Base-by-base conservation (phyloP, 2,329 filamentous ascomycete genomes). In the Fusarium veterinarium region DNA sequence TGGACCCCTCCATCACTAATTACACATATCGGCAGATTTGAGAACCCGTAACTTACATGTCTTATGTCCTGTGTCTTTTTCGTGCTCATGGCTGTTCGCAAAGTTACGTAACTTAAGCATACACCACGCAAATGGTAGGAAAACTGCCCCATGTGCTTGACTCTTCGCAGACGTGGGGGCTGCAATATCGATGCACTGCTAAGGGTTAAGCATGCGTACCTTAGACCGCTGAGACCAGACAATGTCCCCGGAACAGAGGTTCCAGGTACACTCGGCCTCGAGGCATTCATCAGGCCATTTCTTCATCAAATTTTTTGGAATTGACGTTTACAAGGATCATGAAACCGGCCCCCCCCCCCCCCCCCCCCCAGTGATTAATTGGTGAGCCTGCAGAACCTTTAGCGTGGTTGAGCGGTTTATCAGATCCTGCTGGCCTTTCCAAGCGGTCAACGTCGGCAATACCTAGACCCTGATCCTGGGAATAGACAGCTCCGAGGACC, bases 321-420 rank as follows among this genome's bases (percentile, higher is more conserved):
- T 31, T 13, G n/a, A 31, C 23, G 16, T 42, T 48, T 44, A 51
- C 65, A 56, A 49, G 64, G 66, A 23, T 53, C 23, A 51, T 14
- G 25, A 23, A 23, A n/a, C 28, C 35, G 20, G 31, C 14, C 19
- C 28, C 30, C 37, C 25, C 30, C 52, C 19, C n/a, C n/a, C n/a
- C n/a, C n/a, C n/a, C n/a, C n/a, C 28, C 28, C 31, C 23, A 38
- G 37, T 55, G 41, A 35, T 41, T 14, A 45, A 45, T 55, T 53
- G 25, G 28, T 30, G 57, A 35, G 40, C 13, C n/a, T 17, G 42
- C 37, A 16, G 38, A 33, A 41, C 42, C 23, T 17, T 35, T 58
- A 56, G 53, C 57, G 52, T 60, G 7, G 33, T 42, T 71, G 71
- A 60, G 71, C 23, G 71, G 48, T 72, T 74, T 74, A 74, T 73